phyloP scores from a whole-genome alignment of 148 eudicot species.

The Amaranthus palmeri region DNA sequence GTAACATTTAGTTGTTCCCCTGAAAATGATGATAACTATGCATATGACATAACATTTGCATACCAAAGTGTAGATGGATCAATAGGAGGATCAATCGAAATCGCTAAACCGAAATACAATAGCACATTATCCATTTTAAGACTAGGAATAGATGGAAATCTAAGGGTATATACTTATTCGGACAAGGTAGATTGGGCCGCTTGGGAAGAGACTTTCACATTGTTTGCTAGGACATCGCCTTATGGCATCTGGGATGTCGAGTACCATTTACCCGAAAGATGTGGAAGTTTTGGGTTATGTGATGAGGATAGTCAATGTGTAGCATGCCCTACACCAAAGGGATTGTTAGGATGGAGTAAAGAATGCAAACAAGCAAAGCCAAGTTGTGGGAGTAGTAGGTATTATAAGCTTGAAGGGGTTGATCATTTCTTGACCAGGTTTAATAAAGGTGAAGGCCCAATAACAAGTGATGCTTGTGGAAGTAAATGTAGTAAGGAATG shows the following conservation, averaged over 20 bases:
- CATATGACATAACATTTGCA: slow-evolving; percentile 25
- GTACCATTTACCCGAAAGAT: slow-evolving; percentile 47
- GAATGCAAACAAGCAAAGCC: slow-evolving; percentile 33
- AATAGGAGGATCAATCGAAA: slow-evolving; percentile 5
- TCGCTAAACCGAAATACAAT: slow-evolving; percentile 37
- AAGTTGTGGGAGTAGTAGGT: slow-evolving; percentile 22
- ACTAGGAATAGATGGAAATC: slow-evolving; percentile 44
- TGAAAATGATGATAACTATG: slow-evolving; percentile 15
- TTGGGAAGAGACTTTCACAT: slow-evolving; percentile 46
- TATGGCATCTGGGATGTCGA: slow-evolving; percentile 26
- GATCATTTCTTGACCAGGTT: slow-evolving; percentile 47
- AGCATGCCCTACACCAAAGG: slow-evolving; percentile 50
- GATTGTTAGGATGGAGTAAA: slow-evolving; percentile 56
- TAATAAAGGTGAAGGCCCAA: slow-evolving; percentile 44
- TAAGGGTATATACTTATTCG: slow-evolving; percentile 35
- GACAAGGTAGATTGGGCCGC: slow-evolving; percentile 30
- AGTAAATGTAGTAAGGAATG: slow-evolving; percentile 53
- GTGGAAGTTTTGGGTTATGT: slow-evolving; percentile 55
- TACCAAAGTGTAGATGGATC: slow-evolving; percentile 18
- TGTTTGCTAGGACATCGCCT: slow-evolving; percentile 23
- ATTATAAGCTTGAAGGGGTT: slow-evolving; percentile 50
- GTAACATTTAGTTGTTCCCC: slow-evolving; percentile 25
- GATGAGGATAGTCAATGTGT: slow-evolving; percentile 51
- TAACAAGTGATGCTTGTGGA: slow-evolving; percentile 31
- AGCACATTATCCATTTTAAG: slow-evolving; percentile 42